Conservation (phyloP, 805 yeast genomes). For the Komagataella phaffii region DNA sequence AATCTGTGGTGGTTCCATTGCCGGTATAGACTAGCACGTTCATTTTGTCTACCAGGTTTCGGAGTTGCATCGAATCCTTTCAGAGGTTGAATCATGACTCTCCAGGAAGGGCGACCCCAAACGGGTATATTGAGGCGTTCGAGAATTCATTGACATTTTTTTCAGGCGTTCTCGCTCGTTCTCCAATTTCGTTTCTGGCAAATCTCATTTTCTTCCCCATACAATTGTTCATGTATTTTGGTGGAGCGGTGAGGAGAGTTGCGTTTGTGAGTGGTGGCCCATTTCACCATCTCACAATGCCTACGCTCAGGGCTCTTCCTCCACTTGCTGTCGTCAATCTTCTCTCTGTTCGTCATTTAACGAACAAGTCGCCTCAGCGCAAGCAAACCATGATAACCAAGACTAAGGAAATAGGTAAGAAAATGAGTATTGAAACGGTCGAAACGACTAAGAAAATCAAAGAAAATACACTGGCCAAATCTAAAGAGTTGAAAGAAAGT, state of each 20-base stretch:
- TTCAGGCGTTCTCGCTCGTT: not conserved
- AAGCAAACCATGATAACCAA: not conserved
- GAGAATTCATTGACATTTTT: not conserved
- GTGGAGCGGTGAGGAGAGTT: not conserved
- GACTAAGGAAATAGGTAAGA: not conserved
- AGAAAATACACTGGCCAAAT: constrained; percentile 8
- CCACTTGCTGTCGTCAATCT: not conserved
- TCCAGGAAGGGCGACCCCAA: not conserved
- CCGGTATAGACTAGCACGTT: constrained; percentile 65
- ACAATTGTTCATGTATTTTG: not conserved
- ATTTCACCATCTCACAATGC: not conserved
- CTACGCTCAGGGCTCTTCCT: constrained; percentile 1
- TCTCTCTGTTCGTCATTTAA: not conserved
- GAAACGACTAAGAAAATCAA: constrained; percentile 7
- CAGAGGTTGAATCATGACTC: not conserved
- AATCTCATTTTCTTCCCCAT: not conserved
- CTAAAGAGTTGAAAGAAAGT: constrained; percentile 13
- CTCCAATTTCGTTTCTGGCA: not conserved
- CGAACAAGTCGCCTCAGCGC: not conserved
- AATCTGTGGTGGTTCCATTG: constrained; percentile 79
- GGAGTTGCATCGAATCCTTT: not conserved
- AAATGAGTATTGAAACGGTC: not conserved
- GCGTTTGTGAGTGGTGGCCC: not conserved
- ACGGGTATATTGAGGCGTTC: not conserved
- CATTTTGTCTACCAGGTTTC: constrained; percentile 24